phyloP scores from a whole-genome alignment of 2,329 filamentous ascomycete species.

The Fusarium avenaceum region DNA sequence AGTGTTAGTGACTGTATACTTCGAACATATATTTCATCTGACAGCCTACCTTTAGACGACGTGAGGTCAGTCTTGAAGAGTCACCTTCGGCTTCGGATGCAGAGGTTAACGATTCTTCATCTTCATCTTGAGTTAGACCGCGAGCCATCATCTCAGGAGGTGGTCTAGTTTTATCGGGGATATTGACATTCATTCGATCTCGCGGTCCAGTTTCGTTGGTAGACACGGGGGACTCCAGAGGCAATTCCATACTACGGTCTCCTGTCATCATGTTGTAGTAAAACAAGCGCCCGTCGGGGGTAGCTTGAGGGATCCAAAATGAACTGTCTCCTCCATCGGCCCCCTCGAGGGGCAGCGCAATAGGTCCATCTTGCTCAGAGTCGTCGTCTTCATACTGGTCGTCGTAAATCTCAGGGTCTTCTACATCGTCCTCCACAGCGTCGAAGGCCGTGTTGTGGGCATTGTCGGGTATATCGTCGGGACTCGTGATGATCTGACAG shows the following conservation, averaged over 20 bases:
- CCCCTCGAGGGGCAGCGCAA: conserved; percentile 77
- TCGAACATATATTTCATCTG: background rate
- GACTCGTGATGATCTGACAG: conserved; percentile 85
- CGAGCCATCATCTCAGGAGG: conserved; percentile 92
- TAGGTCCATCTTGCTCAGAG: conserved; percentile 71
- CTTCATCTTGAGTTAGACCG: conserved; percentile 84
- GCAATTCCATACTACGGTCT: conserved; percentile 93
- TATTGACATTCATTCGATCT: conserved; percentile 87
- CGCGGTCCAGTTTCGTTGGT: conserved; percentile 85
- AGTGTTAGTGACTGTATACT: conserved; percentile 28
- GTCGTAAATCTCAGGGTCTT: conserved; percentile 75
- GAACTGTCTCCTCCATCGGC: conserved; percentile 75
- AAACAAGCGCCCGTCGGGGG: conserved; percentile 90
- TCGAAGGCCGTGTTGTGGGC: conserved; percentile 68
- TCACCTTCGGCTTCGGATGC: conserved; percentile 87
- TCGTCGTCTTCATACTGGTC: conserved; percentile 76
- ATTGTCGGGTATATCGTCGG: conserved; percentile 78
- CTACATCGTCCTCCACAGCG: conserved; percentile 72
- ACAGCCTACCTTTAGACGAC: conserved; percentile 73
- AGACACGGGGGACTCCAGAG: conserved; percentile 88
- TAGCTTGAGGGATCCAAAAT: conserved; percentile 99
- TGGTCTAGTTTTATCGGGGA: conserved; percentile 90
- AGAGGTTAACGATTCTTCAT: conserved; percentile 88
- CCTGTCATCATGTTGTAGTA: conserved; percentile 99
- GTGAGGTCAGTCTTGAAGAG: conserved; percentile 74